A percentile compares a stretch with the other conserved stretches of the same genome.
Conservation (phyloP, 1,284 basidiomycete genomes). For the Moesziomyces parantarcticus region DNA sequence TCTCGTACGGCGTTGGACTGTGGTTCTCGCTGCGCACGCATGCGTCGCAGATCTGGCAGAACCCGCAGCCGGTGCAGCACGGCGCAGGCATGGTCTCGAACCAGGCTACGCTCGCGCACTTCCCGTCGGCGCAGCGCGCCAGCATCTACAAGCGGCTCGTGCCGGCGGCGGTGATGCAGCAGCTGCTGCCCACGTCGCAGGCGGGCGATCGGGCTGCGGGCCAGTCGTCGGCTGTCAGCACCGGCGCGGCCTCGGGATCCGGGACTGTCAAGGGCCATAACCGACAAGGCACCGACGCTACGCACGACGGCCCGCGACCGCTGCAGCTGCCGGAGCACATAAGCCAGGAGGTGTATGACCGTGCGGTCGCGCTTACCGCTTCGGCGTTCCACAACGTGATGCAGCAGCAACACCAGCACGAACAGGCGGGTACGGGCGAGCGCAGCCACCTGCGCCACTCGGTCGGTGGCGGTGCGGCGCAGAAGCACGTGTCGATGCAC, state of each 20-base stretch:
- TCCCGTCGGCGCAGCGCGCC: slow-evolving; percentile 72
- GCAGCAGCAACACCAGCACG: slow-evolving; percentile 37
- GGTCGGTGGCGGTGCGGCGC: slow-evolving; percentile 16
- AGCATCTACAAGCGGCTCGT: slow-evolving; percentile 79
- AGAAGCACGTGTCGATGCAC: slow-evolving; percentile 52
- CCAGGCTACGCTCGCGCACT: slow-evolving; percentile 40
- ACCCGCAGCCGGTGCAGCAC: slow-evolving; percentile 70
- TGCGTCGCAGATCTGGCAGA: slow-evolving; percentile 99
- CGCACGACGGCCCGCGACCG: slow-evolving; percentile 27
- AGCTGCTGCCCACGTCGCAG: slow-evolving; percentile 55
- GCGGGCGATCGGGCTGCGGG: slow-evolving; percentile 17
- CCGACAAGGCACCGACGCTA: slow-evolving; percentile 29
- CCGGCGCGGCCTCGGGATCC: slow-evolving; percentile 15
- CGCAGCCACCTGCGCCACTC: slow-evolving; percentile 33
- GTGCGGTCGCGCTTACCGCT: slow-evolving; percentile 56
- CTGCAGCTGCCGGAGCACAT: slow-evolving; percentile 54
- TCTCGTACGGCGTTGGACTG: slow-evolving; percentile 94
- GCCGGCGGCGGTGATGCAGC: slow-evolving; percentile 59
- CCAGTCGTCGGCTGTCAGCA: slow-evolving; percentile 19
- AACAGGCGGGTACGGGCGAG: slow-evolving; percentile 9
- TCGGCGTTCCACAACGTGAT: slow-evolving; percentile 58
- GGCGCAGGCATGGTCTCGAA: slow-evolving; percentile 49
- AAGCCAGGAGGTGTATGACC: slow-evolving; percentile 58
- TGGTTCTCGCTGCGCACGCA: slow-evolving; percentile 99
- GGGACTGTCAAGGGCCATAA: slow-evolving; percentile 31